Evolutionary conservation across 495 filamentous ascomycete species (phyloP).

Genomic region (Copromyces sp.): DNA sequence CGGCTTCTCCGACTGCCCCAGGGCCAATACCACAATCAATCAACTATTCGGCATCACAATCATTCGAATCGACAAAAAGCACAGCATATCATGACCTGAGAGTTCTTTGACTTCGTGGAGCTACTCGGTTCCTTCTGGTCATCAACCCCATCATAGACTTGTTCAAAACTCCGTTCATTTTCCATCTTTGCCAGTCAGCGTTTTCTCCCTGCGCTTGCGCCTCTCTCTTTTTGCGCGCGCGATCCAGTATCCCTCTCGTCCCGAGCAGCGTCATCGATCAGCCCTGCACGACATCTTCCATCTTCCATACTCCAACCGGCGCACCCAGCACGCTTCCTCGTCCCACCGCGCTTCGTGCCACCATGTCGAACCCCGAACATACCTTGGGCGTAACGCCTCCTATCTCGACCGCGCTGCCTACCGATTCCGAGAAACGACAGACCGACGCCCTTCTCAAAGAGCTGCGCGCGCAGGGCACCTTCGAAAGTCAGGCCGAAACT

Average conservation of each 20-base stretch:
- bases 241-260: neutral
- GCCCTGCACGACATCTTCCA: neutral
- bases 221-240: neutral
- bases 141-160: neutral
- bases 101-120: neutral
- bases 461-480: constrained; percentile 79
- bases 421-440: constrained; percentile 57
- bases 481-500: constrained; percentile 71
- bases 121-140: neutral
- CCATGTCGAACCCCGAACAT: constrained; percentile 21
- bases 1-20: neutral
- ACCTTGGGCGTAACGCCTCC: constrained; percentile 74
- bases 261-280: neutral
- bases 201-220: neutral
- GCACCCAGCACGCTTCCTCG: neutral
- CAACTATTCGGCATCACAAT: neutral
- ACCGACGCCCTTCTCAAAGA: constrained; percentile 73
- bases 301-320: neutral
- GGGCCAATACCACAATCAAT: neutral
- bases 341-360: neutral
- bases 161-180: neutral
- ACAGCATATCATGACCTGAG: neutral
- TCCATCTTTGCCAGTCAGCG: neutral
- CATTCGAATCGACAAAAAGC: neutral
- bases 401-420: constrained; percentile 68